phyloP scores from a whole-genome alignment of 768 basidiomycete genomes.

The Amanita inopinata region DNA sequence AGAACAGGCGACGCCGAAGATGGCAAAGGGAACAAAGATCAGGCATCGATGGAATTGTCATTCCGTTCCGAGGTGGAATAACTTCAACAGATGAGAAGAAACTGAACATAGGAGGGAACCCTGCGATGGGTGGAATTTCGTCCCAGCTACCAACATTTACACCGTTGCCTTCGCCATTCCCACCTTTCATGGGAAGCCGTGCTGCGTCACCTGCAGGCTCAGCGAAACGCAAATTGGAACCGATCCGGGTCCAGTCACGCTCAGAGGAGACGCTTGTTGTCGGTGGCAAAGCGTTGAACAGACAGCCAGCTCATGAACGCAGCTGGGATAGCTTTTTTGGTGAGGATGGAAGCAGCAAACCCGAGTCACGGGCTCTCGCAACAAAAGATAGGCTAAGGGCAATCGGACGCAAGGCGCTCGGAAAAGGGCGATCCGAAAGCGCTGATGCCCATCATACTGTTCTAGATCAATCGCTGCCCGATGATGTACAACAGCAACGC shows the following conservation, averaged over 20 bases:
- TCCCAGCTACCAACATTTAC: conserved; percentile 2
- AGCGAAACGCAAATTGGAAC: conserved; percentile 1
- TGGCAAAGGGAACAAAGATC: conserved; percentile 45
- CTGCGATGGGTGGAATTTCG: too few relatives aligned
- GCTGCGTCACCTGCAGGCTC: conserved; percentile 14
- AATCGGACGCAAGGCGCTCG: conserved; percentile 30
- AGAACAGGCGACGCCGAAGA: conserved; percentile 35
- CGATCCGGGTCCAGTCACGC: conserved; percentile 1
- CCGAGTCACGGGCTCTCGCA: conserved; percentile 15
- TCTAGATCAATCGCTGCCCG: conserved; percentile 5
- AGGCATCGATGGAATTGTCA: conserved; percentile 34
- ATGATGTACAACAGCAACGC: conserved; percentile 3
- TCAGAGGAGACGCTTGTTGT: conserved; percentile 5
- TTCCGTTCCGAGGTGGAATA: conserved; percentile 21
- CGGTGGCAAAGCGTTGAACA: too few relatives aligned
- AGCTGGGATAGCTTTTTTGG: conserved; percentile 39
- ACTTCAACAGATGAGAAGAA: conserved; percentile 13
- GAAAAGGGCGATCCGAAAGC: conserved; percentile 15
- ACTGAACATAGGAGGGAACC: too few relatives aligned
- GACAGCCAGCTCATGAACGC: too few relatives aligned
- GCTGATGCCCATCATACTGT: neutral
- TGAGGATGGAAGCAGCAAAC: conserved; percentile 6
- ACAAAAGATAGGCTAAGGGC: conserved; percentile 33
- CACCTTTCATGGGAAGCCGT: conserved; percentile 9
- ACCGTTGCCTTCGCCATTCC: conserved; percentile 8